Evolutionary conservation across 2,329 filamentous ascomycete species (phyloP).

Genomic region (Metarhizium sp.): DNA sequence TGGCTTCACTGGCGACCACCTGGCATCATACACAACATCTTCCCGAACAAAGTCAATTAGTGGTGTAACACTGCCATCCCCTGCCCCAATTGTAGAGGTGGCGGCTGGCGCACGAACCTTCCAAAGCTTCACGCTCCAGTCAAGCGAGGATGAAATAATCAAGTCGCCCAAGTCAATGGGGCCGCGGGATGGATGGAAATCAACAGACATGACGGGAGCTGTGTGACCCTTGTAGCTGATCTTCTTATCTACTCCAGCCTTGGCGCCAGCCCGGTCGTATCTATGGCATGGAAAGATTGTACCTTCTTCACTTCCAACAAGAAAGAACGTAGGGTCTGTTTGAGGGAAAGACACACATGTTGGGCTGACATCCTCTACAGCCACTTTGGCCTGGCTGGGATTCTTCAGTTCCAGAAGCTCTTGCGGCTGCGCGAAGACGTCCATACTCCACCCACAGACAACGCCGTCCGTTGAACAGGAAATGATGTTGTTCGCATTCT

Average conservation of each 20-base stretch:
- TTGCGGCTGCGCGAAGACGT: conserved; percentile 95
- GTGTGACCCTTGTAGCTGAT: conserved; percentile 85
- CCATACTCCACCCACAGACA: conserved; percentile 93
- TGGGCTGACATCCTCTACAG: conserved; percentile 85
- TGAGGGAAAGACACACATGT: conserved; percentile 92
- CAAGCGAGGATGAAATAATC: conserved; percentile 82
- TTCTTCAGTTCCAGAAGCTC: conserved; percentile 84
- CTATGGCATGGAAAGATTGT: conserved; percentile 93
- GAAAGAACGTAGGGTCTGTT: conserved; percentile 93
- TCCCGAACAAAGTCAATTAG: conserved; percentile 87
- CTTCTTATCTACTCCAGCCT: conserved; percentile 85
- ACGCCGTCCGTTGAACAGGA: conserved; percentile 95
- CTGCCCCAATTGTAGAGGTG: conserved; percentile 48
- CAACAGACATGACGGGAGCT: conserved; percentile 89
- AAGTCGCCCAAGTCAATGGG: conserved; percentile 91
- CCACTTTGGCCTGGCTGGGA: conserved; percentile 66
- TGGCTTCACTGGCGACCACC: conserved; percentile 90
- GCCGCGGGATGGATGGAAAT: conserved; percentile 88
- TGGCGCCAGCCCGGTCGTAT: conserved; percentile 94
- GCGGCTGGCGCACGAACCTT: conserved; percentile 77
- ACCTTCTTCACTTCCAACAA: conserved; percentile 94
- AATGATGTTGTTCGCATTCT: conserved; percentile 98
- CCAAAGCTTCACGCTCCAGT: conserved; percentile 98
- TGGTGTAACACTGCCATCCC: conserved; percentile 53
- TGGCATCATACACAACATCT: conserved; percentile 92